These are phyloP conservation scores for Vaccinium myrtillus DNA, from an alignment of 148 eudicot genomes.

Conservation along the genomic window DNA sequence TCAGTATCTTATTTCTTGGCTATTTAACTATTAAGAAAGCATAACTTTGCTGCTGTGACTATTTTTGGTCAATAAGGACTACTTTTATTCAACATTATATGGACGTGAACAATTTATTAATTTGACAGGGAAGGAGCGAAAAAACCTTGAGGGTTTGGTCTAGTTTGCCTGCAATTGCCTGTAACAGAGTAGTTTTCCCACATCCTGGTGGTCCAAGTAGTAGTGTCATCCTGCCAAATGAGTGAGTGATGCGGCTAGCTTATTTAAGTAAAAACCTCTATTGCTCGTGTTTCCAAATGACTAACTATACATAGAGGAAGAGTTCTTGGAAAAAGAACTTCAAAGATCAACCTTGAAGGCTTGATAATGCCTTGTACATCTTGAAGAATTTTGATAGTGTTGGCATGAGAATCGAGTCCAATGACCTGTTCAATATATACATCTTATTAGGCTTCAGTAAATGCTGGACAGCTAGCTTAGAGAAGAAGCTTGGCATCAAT, in stretches of 20 bases:
- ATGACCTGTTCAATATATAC: neutral
- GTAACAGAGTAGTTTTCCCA: conserved; percentile 73
- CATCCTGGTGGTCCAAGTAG: conserved; percentile 22
- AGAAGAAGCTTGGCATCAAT: neutral
- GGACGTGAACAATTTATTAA: neutral
- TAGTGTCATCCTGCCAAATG: conserved; percentile 52
- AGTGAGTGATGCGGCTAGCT: neutral
- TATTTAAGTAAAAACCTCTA: neutral
- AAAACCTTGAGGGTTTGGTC: conserved; percentile 55
- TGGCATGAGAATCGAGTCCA: neutral
- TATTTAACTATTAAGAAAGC: neutral
- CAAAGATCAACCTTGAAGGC: conserved; percentile 57
- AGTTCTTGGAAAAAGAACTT: neutral
- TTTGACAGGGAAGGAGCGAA: neutral
- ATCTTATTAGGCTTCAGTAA: neutral
- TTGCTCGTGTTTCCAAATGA: neutral
- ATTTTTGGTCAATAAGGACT: neutral
- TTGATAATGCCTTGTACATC: conserved; percentile 68
- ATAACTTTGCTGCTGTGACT: neutral
- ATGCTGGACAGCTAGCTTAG: neutral
- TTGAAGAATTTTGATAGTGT: conserved; percentile 18
- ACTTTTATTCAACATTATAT: neutral
- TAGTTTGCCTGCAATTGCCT: conserved; percentile 74
- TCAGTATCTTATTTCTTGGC: neutral
- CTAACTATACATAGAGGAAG: neutral